Percentiles rank a stretch among this genome's conserved stretches.
These are phyloP conservation scores for Lachancea cidri DNA, from an alignment of 805 yeast genomes.

Conservation along the genomic window DNA sequence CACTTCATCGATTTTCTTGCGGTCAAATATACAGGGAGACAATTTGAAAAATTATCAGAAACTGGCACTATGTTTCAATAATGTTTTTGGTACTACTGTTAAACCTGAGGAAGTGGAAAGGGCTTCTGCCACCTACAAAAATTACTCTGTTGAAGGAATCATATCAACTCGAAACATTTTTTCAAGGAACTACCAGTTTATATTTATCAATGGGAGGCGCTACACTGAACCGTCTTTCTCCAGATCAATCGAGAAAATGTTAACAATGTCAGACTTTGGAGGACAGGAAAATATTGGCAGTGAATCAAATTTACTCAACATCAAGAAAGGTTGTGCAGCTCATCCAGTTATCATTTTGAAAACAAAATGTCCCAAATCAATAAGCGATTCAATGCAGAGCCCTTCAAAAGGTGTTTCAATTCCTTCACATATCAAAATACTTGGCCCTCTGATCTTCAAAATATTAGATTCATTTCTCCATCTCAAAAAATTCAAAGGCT, in stretches of 20 bases:
- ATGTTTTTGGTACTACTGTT: slow-evolving; percentile 17
- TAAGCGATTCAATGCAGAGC: slow-evolving; percentile 39
- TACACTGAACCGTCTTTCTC: slow-evolving; percentile 19
- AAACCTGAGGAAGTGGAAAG: slow-evolving; percentile 17
- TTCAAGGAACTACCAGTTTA: slow-evolving; percentile 38
- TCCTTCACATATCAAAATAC: slow-evolving; percentile 24
- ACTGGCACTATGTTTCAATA: slow-evolving; percentile 3
- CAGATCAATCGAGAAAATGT: slow-evolving; percentile 20
- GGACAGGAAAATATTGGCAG: slow-evolving; percentile 1
- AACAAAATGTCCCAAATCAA: slow-evolving; percentile 23
- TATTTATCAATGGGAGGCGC: slow-evolving; percentile 41
- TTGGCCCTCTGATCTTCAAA: slow-evolving; percentile 32
- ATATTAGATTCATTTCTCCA: too few relatives aligned
- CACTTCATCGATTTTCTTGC: slow-evolving; percentile 3
- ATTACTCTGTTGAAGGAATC: slow-evolving; percentile 33
- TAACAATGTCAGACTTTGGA: slow-evolving; percentile 15
- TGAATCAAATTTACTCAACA: slow-evolving; percentile 16
- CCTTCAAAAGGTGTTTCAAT: slow-evolving; percentile 33
- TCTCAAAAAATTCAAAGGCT: too few relatives aligned
- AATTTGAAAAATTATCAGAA: slow-evolving; percentile 1
- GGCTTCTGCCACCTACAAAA: slow-evolving; percentile 17
- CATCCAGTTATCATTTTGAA: slow-evolving; percentile 39
- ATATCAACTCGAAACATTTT: slow-evolving; percentile 36
- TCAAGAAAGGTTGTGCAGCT: slow-evolving; percentile 32
- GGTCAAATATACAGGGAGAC: slow-evolving; percentile 5